Evolutionary conservation across 768 basidiomycete genomes (phyloP), one percentile per base, ranked within the genome.

Genomic region (Chalciporus piperatus): DNA sequence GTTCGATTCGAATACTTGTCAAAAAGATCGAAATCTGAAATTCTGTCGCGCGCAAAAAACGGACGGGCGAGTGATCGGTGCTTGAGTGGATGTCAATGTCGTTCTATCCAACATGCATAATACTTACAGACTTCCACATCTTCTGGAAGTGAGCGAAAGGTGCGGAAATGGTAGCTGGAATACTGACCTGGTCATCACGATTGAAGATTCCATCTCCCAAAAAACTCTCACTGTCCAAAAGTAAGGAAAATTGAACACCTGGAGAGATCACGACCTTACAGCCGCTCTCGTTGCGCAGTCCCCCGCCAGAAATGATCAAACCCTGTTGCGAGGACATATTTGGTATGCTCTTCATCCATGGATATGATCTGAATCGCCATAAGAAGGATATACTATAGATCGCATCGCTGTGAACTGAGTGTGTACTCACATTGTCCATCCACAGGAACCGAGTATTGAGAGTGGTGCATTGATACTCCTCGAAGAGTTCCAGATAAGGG

Each of bases 151-250:
- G 35, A 58, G 54, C 41, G 53, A 16, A 17, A 5, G 46, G 52
- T 12, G 25, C 16, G 32, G 19, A 8, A 38, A 54, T 8, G 23
- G 45, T 19, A 16, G 40, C 22, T 44, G 22, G 16, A 39, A 17
- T 41, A 55, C 73, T 68, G 62, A 82, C 83, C 68, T 83, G 80
- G 58, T 85, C 87, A 64, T 88, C 87, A 14, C 86, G 77, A 56
- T 88, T 88, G 66, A 90, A 90, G 35, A 90, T 88, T 2, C 87
- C 86, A 55, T 79, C 73, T 4, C 88, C 88, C n/a, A 89, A 72
- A 62, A 87, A 84, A 41, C 33, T 62, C 52, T 76, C 74, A 57
- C 74, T 75, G 56, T 0, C 28, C 49, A 19, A 49, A 38, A 1
- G 37, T 64, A 48, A 61, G 61, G 23, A 45, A 55, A 19, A 22